Evolutionary conservation across 2,329 filamentous ascomycete genomes (phyloP).

Genomic region (Balansia obtecta): DNA sequence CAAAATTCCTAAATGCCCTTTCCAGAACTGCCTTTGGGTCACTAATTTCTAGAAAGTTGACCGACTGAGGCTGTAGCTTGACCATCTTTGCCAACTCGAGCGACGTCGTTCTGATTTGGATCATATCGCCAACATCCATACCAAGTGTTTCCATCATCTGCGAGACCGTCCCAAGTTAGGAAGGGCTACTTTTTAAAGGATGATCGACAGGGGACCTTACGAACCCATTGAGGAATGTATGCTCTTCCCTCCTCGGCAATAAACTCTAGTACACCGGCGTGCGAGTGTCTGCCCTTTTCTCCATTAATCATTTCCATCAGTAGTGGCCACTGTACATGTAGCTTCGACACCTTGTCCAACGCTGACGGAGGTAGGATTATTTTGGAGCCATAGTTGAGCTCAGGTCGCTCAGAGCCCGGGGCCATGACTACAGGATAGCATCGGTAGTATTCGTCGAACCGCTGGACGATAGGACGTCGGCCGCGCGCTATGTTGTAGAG

Average conservation of each 20-base stretch:
- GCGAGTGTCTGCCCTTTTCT: conserved; percentile 64
- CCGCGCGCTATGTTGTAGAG: conserved; percentile 37
- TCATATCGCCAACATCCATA: conserved; percentile 83
- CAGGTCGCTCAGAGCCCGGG: conserved; percentile 74
- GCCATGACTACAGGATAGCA: conserved; percentile 95
- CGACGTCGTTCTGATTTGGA: conserved; percentile 91
- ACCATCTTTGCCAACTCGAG: conserved; percentile 83
- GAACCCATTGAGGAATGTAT: conserved; percentile 89
- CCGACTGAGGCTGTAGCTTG: conserved; percentile 90
- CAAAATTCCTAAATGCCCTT: conserved; percentile 92
- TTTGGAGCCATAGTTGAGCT: conserved; percentile 93
- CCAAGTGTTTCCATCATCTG: conserved; percentile 88
- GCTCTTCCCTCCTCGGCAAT: conserved; percentile 94
- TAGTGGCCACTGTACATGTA: conserved; percentile 96
- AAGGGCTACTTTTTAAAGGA: neutral
- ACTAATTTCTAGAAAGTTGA: conserved; percentile 89
- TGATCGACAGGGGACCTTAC: conserved; percentile 13
- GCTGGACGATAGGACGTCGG: conserved; percentile 45
- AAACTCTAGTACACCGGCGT: conserved; percentile 93
- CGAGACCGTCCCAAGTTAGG: neutral
- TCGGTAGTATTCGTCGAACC: conserved; percentile 97
- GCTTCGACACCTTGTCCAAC: conserved; percentile 86
- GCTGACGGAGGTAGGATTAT: conserved; percentile 95
- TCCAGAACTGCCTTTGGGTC: conserved; percentile 96
- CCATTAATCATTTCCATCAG: conserved; percentile 94